Base-by-base conservation (phyloP, 2,329 filamentous ascomycete species). In the Akanthomyces dipterigenus region DNA sequence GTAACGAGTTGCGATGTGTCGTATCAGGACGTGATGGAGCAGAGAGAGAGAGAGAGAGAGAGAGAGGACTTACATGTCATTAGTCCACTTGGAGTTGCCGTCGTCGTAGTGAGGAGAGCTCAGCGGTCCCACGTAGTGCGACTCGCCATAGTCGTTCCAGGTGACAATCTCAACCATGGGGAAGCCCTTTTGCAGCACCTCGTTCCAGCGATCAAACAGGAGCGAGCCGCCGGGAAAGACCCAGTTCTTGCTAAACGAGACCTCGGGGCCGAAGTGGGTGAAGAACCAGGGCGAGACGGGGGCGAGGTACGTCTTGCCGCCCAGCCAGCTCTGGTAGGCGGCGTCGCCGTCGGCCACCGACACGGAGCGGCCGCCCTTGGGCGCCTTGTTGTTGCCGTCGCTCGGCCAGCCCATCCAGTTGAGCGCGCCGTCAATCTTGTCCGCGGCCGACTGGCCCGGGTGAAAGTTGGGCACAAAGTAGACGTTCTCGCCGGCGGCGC, bases 151-250 rank as follows among this genome's bases (percentile, higher is more conserved):
- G 66, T 84, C 75, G 57, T 76, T 77, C 73, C 73, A 76, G n/a
- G 77, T 78, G 20, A 80, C 69, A 34, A 80, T 76, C 66, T 76
- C 73, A 6, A 84, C 69, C 61, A 81, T 82, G 5, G 76, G 73
- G 18, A 80, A 80, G 18, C 75, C 70, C n/a, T 80, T 65, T 7
- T 68, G 65, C 12, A 81, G 64, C 22, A 82, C 75, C 60, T 74
- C 64, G 24, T 80, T 73, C 84, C 84, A 87, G 31, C 84, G 80
- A 61, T 83, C 73, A 63, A 79, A 81, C 80, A 85, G 86, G 7
- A 87, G 72, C 46, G 80, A 74, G 63, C 86, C 84, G 8, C 82
- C 79, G 3, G 79, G 79, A 75, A 83, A 88, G 1, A 87, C 75
- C 77, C 80, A 83, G 66, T 82, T 82, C 74, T 85, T 80, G 66